Percentiles rank a stretch among this genome's conserved stretches.
These are phyloP conservation scores for Fagopyrum tataricum DNA, from an alignment of 148 eudicot species.

Conservation along the genomic window DNA sequence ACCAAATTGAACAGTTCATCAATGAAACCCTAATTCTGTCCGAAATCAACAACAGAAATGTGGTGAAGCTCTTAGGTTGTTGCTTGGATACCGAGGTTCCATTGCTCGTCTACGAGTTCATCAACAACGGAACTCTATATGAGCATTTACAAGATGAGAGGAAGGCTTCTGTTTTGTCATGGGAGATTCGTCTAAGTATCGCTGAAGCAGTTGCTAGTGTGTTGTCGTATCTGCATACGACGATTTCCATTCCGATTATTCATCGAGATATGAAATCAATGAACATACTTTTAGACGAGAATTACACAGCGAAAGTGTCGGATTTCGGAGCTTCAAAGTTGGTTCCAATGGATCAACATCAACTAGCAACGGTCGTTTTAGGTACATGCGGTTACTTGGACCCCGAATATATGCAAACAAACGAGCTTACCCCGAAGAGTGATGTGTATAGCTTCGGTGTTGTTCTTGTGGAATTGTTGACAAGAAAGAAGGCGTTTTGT, in stretches of 20 bases:
- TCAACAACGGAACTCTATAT: neutral
- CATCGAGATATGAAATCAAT: slow-evolving; percentile 11
- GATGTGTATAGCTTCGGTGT: slow-evolving; percentile 15
- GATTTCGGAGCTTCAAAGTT: slow-evolving; percentile 14
- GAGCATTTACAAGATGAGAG: neutral
- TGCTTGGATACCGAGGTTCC: slow-evolving; percentile 11
- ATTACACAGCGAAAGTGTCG: slow-evolving; percentile 5
- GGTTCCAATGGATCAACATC: neutral
- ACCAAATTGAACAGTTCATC: slow-evolving; percentile 10
- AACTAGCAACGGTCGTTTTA: neutral
- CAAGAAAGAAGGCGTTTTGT: neutral
- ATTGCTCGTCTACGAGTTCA: slow-evolving; percentile 4
- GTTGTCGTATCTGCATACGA: slow-evolving; percentile 13
- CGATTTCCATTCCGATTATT: slow-evolving; percentile 1
- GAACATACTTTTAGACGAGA: slow-evolving; percentile 8
- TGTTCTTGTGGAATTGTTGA: slow-evolving; percentile 7
- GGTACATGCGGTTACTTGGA: slow-evolving; percentile 13
- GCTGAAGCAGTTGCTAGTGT: slow-evolving; percentile 2
- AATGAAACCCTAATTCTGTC: neutral
- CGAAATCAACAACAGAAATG: slow-evolving; percentile 12
- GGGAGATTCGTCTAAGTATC: neutral
- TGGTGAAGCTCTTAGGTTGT: slow-evolving; percentile 10
- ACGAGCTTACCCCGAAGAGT: neutral
- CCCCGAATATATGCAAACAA: slow-evolving; percentile 11
- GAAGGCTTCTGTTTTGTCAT: neutral